phyloP scores from a whole-genome alignment of 257 asterid species.

The Solanum paucissectum region DNA sequence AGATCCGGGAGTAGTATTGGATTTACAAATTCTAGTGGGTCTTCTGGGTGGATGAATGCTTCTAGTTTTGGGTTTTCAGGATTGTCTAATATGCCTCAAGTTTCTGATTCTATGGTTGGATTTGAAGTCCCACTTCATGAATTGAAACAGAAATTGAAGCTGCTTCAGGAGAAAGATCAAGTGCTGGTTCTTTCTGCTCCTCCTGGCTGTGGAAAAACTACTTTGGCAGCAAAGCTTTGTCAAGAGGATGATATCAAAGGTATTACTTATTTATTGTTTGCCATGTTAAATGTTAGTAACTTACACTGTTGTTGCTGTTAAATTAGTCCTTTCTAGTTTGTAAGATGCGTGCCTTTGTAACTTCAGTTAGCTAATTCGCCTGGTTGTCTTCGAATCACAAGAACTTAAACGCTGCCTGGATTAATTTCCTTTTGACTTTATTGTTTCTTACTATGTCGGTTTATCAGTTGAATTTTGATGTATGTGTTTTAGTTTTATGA shows the following conservation, averaged over 20 bases:
- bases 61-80: slow-evolving; percentile 1
- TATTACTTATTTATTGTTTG: not conserved
- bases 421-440: not conserved
- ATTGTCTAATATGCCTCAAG: slow-evolving; percentile 8
- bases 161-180: not conserved
- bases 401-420: not conserved
- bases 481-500: not conserved
- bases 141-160: slow-evolving; percentile 7
- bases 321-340: not conserved
- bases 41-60: not conserved
- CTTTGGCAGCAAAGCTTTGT: slow-evolving; percentile 18
- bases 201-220: slow-evolving; percentile 32
- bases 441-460: not conserved
- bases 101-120: slow-evolving; percentile 16
- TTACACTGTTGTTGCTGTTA: not conserved
- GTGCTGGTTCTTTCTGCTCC: slow-evolving; percentile 30
- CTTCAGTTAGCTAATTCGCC: not conserved
- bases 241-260: slow-evolving; percentile 19
- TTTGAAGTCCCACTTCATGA: slow-evolving; percentile 12
- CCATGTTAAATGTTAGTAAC: not conserved
- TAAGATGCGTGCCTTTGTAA: not conserved
- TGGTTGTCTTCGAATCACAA: not conserved
- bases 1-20: not conserved
- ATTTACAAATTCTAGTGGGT: not conserved
- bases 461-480: not conserved